These are phyloP conservation scores for Prunus salicina DNA, from an alignment of 306 rosid genomes.

Conservation along the genomic window DNA sequence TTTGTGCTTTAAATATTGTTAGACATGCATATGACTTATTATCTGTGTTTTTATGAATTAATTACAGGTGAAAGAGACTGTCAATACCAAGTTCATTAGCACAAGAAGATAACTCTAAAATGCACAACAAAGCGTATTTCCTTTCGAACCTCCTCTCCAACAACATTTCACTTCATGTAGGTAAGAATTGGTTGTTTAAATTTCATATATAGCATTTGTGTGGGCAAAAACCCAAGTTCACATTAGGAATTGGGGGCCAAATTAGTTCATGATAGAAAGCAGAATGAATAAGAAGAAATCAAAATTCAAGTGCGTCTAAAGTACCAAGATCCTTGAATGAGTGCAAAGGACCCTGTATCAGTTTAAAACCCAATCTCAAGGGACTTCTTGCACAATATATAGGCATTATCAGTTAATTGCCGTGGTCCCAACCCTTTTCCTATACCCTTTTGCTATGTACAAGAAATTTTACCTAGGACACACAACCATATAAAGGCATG, in stretches of 20 bases:
- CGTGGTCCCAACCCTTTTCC: background rate
- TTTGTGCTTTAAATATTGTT: background rate
- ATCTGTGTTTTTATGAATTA: background rate
- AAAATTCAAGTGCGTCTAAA: background rate
- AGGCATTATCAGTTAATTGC: conserved; percentile 5
- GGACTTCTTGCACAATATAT: conserved; percentile 5
- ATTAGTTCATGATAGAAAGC: background rate
- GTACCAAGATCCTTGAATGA: conserved; percentile 14
- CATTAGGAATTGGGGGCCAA: background rate
- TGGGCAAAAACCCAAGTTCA: conserved; percentile 7
- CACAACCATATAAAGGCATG: conserved; percentile 1
- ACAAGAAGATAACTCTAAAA: background rate
- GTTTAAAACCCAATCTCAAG: background rate
- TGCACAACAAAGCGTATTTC: background rate
- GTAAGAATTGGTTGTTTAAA: background rate
- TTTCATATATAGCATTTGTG: background rate
- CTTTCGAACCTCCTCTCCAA: background rate
- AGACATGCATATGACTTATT: background rate
- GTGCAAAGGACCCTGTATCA: background rate
- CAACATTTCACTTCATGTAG: background rate
- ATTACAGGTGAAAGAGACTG: background rate
- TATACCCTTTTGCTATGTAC: background rate
- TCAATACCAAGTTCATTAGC: background rate
- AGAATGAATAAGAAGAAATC: background rate
- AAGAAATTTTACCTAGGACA: background rate